Evolutionary conservation across 2,329 filamentous ascomycete genomes (phyloP).

Genomic region (Talaromyces sp.): DNA sequence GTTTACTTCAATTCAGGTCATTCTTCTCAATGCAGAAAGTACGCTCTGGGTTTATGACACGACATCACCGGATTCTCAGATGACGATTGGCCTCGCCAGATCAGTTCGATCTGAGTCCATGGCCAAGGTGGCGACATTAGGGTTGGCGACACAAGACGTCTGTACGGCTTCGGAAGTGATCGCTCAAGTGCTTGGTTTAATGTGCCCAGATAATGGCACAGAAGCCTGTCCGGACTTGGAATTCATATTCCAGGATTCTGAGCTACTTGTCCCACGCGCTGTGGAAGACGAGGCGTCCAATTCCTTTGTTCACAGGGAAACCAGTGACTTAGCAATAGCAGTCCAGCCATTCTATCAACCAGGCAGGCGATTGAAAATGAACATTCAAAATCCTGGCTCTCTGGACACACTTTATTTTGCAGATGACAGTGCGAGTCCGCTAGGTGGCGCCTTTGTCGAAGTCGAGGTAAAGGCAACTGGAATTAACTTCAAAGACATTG

Average conservation of each 20-base stretch:
- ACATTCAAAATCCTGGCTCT: constrained; percentile 18
- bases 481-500: constrained; percentile 11
- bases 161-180: constrained; percentile 6
- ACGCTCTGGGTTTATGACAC: constrained; percentile 22
- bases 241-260: constrained; percentile 15
- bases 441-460: constrained; percentile 12
- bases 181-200: constrained; percentile 6
- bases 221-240: constrained; percentile 17
- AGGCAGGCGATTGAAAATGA: constrained; percentile 13
- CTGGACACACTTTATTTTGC: constrained; percentile 21
- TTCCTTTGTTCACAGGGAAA: constrained; percentile 21
- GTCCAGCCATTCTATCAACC: constrained; percentile 20
- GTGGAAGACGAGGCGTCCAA: constrained; percentile 17
- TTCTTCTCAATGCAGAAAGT: constrained; percentile 15
- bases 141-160: constrained; percentile 15
- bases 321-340: constrained; percentile 15
- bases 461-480: constrained; percentile 8
- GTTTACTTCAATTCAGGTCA: constrained; percentile 13
- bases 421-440: constrained; percentile 13
- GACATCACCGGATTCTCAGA: constrained; percentile 20
- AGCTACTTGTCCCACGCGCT: constrained; percentile 18
- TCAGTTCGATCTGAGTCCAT: constrained; percentile 21
- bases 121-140: constrained; percentile 20
- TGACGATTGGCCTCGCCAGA: constrained; percentile 23
- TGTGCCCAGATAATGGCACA: constrained; percentile 16